phyloP scores from a whole-genome alignment of 805 yeast genomes.

The Monosporozyma aerobia region DNA sequence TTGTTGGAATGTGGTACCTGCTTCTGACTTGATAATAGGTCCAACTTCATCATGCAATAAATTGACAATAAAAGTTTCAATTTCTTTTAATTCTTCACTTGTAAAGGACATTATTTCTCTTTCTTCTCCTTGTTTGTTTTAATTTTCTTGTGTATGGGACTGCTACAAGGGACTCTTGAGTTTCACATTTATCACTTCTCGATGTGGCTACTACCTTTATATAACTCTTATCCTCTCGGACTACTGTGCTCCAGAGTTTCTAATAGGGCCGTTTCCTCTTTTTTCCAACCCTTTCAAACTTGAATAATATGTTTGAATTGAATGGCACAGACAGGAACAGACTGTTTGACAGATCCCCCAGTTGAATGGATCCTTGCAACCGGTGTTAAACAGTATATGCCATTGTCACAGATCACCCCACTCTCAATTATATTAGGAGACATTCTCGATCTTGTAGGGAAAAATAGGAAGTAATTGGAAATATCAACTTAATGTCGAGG shows the following conservation, averaged over 20 bases:
- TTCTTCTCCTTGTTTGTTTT: not conserved
- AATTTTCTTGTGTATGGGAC: not conserved
- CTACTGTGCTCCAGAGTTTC: constrained; percentile 2
- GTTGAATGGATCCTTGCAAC: not conserved
- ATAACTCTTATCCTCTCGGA: not conserved
- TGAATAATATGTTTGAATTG: not conserved
- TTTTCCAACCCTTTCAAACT: not conserved
- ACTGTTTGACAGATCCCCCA: not conserved
- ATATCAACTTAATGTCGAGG: not conserved
- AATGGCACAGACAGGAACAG: not conserved
- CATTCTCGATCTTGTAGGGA: not conserved
- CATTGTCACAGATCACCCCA: not conserved
- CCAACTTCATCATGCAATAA: constrained; percentile 20
- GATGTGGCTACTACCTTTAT: not conserved
- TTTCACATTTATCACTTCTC: too few relatives aligned
- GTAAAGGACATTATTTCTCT: not conserved
- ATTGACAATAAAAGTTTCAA: constrained; percentile 18
- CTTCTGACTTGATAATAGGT: constrained; percentile 18
- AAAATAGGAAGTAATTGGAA: not conserved
- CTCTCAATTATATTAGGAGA: not conserved
- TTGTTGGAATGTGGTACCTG: constrained; percentile 26
- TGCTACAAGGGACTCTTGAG: not conserved
- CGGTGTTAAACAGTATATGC: not conserved
- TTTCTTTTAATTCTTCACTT: constrained; percentile 17
- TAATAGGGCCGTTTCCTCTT: not conserved